Conservation (phyloP, 306 rosid genomes). For the Comarum palustre region DNA sequence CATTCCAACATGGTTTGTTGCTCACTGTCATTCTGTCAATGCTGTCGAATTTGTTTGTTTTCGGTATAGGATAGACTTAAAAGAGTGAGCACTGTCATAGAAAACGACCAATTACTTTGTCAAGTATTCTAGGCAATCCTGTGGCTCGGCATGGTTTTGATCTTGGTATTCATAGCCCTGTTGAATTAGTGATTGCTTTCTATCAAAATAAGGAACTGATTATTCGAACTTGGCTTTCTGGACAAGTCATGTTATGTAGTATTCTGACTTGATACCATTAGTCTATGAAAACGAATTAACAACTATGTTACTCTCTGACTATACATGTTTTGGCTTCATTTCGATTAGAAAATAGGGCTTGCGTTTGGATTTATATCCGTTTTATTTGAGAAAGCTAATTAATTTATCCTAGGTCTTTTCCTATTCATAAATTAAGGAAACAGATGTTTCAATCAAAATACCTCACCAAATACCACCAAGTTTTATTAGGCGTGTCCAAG, state of each 20-base stretch:
- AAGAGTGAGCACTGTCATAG: neutral
- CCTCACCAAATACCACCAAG: neutral
- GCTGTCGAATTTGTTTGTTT: neutral
- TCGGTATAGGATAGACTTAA: no score
- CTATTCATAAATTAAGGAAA: neutral
- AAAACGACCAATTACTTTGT: neutral
- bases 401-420: neutral
- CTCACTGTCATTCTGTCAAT: neutral
- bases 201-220: neutral
- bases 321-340: conserved; percentile 1
- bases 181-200: neutral
- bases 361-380: neutral
- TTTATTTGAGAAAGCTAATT: neutral
- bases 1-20: neutral
- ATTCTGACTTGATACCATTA: neutral
- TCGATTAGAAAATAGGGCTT: neutral
- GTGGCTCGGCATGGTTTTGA: neutral
- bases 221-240: neutral
- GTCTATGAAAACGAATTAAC: neutral
- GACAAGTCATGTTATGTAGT: neutral
- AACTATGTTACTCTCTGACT: neutral
- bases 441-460: neutral
- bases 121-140: neutral
- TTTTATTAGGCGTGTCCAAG: neutral
- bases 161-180: neutral